A percentile compares a stretch with the other conserved stretches of the same genome.
phyloP scores from a whole-genome alignment of 768 basidiomycete species.

The Dendrothele bispora region DNA sequence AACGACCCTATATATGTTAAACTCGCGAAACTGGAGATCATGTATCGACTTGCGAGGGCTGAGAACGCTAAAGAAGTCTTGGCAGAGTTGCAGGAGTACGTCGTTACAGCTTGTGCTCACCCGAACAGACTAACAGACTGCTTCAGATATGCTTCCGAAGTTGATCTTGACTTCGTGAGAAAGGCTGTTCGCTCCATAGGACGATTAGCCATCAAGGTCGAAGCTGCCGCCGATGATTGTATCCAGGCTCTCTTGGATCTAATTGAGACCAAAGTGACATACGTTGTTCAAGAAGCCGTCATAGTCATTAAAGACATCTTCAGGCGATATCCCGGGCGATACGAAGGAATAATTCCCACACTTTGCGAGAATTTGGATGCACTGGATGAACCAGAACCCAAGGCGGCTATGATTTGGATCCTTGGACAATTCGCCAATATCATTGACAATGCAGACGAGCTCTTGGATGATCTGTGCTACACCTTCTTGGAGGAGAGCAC shows the following conservation, averaged over 20 bases:
- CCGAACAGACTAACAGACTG: background rate
- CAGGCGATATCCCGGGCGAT: conserved; percentile 93
- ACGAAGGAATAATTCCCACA: conserved; percentile 93
- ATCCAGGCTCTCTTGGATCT: conserved; percentile 84
- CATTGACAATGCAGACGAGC: conserved; percentile 94
- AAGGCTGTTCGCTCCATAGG: conserved; percentile 98
- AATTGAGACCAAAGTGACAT: conserved; percentile 90
- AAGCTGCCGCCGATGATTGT: conserved; percentile 84
- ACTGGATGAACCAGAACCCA: conserved; percentile 94
- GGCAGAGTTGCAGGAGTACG: conserved; percentile 90
- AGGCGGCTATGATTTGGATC: conserved; percentile 98
- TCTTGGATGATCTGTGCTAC: conserved; percentile 89
- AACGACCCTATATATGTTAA: conserved; percentile 99
- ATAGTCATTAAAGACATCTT: conserved; percentile 99
- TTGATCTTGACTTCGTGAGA: conserved; percentile 96
- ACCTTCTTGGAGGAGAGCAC: conserved; percentile 91
- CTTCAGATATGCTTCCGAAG: conserved; percentile 93
- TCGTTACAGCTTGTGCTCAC: background rate
- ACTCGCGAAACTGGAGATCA: conserved; percentile 96
- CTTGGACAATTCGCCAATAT: conserved; percentile 93
- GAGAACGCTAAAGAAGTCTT: conserved; percentile 93
- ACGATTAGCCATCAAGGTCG: conserved; percentile 96
- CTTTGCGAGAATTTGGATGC: conserved; percentile 91
- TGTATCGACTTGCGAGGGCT: conserved; percentile 95
- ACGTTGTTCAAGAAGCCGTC: conserved; percentile 95